Conservation (phyloP, 495 filamentous ascomycete species). For the Penicillium riverlandense region DNA sequence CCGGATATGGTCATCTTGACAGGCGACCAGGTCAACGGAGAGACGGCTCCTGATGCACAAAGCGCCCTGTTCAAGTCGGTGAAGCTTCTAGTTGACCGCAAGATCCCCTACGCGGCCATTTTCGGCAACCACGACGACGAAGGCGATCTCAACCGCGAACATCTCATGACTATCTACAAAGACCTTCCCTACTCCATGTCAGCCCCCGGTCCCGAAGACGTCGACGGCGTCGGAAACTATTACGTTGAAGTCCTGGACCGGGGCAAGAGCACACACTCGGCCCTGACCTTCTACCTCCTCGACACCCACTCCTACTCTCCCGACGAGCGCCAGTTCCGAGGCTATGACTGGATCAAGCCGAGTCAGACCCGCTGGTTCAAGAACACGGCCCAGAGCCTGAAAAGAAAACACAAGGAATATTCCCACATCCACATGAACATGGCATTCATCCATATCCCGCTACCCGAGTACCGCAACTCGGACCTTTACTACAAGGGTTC, state of each 20-base stretch:
- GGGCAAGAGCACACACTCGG: constrained; percentile 72
- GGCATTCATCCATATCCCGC: constrained; percentile 94
- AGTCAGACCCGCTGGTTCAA: constrained; percentile 94
- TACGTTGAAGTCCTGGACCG: constrained; percentile 82
- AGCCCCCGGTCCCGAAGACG: constrained; percentile 66
- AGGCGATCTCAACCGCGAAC: constrained; percentile 65
- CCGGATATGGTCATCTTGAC: constrained; percentile 86
- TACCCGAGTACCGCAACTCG: constrained; percentile 72
- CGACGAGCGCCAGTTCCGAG: constrained; percentile 74
- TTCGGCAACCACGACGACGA: constrained; percentile 99
- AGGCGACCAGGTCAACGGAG: constrained; percentile 94
- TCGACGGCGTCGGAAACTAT: constrained; percentile 93
- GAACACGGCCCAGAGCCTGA: constrained; percentile 59
- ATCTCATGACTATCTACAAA: constrained; percentile 78
- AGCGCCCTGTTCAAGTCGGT: constrained; percentile 92
- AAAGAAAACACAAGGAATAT: constrained; percentile 70
- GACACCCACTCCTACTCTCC: constrained; percentile 91
- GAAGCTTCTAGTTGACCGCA: constrained; percentile 74
- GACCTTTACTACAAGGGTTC: constrained; percentile 49
- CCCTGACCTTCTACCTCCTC: constrained; percentile 85
- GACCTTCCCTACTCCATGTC: constrained; percentile 85
- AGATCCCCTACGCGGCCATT: constrained; percentile 87
- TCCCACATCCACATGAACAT: constrained; percentile 89
- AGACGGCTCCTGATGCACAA: constrained; percentile 85
- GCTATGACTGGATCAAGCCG: constrained; percentile 95